phyloP scores from a whole-genome alignment of 2,329 filamentous ascomycete species.

The Colletotrichum tanaceti region DNA sequence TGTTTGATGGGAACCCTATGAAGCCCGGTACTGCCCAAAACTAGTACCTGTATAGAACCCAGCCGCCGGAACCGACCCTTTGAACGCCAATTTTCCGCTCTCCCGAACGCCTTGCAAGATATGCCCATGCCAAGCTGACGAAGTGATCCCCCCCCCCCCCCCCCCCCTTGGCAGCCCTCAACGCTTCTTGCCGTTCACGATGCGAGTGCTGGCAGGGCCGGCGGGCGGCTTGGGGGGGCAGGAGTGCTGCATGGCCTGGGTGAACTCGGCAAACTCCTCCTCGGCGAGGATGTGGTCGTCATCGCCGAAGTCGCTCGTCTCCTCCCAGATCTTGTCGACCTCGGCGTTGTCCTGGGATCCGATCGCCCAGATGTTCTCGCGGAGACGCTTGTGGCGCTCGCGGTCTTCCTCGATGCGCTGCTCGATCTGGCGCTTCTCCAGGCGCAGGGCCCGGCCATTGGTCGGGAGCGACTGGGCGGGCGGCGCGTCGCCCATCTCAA shows the following conservation, averaged over 20 bases:
- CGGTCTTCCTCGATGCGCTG: constrained; percentile 97
- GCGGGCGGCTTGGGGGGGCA: constrained; percentile 36
- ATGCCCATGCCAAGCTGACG: not conserved
- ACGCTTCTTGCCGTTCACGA: constrained; percentile 35
- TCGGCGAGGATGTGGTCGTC: constrained; percentile 83
- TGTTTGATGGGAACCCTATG: not conserved
- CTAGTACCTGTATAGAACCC: constrained; percentile 10
- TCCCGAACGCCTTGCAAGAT: constrained; percentile 31
- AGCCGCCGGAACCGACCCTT: constrained; percentile 10
- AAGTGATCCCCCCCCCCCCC: no score
- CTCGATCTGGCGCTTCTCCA: constrained; percentile 91
- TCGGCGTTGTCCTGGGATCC: constrained; percentile 74
- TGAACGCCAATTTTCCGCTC: constrained; percentile 16
- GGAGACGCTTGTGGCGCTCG: constrained; percentile 89
- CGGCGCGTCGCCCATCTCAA: constrained; percentile 55
- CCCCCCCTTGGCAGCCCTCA: constrained; percentile 3
- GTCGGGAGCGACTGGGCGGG: constrained; percentile 56
- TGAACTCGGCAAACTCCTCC: constrained; percentile 74
- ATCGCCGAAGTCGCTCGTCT: constrained; percentile 85
- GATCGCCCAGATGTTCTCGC: constrained; percentile 95
- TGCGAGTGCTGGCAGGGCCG: constrained; percentile 34
- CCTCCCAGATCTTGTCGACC: constrained; percentile 85
- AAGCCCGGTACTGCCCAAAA: not conserved
- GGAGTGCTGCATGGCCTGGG: constrained; percentile 44
- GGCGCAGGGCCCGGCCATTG: constrained; percentile 50